Base-by-base conservation (phyloP, 768 basidiomycete genomes). In the Solioccasus polychromus region DNA sequence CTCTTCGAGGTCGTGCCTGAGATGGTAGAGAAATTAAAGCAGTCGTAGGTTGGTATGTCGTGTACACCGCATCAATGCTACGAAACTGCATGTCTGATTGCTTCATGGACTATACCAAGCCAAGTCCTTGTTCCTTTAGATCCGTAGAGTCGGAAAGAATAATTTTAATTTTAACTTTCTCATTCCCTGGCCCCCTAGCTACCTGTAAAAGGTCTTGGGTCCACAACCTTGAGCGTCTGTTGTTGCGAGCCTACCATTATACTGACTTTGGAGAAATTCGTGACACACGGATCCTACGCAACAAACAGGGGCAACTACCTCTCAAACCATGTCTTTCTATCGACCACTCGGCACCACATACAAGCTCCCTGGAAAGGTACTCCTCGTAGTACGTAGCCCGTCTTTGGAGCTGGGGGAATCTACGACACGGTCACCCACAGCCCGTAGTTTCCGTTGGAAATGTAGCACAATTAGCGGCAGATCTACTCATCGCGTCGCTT, bases 1-100 rank as follows among this genome's bases (percentile, higher is more conserved):
- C 73, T 98, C 36, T 99, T 86, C 59, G 85, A 94, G 24, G 91
- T 75, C 31, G 93, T 97, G 3, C 96, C 96, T 0, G 83, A 96
- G 69, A 68, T 99, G 42, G 80, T 88, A 26, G 79, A 92, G 69
- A 93, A 96, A 71, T 66, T 98, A 47, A 85, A 94, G 70, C 63
- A 68, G 55, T 48, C 38, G 18, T 43, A 22, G 35, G 17, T 24
- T 12, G 43, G 45, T 47, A 51, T 15, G 28, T 28, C 20, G n/a
- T 41, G 39, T 45, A 56, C 59, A 52, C 51, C 58, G 56, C 45
- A 56, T 52, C 14, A 22, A 35, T 34, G 28, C 18, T 39, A 39
- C 25, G 3, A 23, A 35, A 24, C 17, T 20, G n/a, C 29, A 8
- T 24, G 8, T n/a, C n/a, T n/a, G n/a, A n/a, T n/a, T 26, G 26